Evolutionary conservation across 2,329 filamentous ascomycete genomes (phyloP), one percentile per base, ranked within the genome.

Genomic region (Arthrobotrys sphaeroides): DNA sequence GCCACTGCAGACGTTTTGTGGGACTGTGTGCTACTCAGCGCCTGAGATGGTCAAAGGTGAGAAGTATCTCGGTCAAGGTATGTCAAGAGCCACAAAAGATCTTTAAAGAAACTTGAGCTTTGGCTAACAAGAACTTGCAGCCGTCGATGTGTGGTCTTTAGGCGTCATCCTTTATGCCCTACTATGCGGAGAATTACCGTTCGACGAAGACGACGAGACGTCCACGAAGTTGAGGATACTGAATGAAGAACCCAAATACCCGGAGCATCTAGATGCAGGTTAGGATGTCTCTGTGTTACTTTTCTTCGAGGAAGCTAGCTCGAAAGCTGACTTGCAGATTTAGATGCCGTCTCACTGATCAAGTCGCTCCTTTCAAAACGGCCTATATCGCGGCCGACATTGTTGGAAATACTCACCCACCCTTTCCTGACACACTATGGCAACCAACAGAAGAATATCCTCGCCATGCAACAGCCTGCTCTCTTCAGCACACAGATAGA

Each of bases 41-140:
- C 95, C 95, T 1, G 95, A 99, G 83, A 99, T 99, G 95, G 86
- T 99, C 42, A 97, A 95, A 82, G 95, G 94, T 40, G 95, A 99
- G 82, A 98, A 96, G 83, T 99, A 99, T 81, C 95, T 79, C 53
- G 79, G 78, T 40, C 78, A 80, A 51, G 79, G 79, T 79, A 78
- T 59, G 77, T 55, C 68, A n/a, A 5, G n/a, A 9, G 13, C 20
- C 26, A 43, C 36, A 16, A 20, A 10, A 26, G 31, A 10, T 33
- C 31, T 42, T 47, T 57, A 57, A 42, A 16, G 1, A 22, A 12
- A 5, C 3, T 9, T 3, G 4, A 22, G 12, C 38, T 22, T n/a
- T 24, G 57, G 45, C 45, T 60, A 49, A 73, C 73, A 43, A 49
- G 42, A 59, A 62, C 93, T 24, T 33, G 93, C 97, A 84, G 98